phyloP scores from a whole-genome alignment of 2,329 filamentous ascomycete species.

The Paradendryphiella salina region DNA sequence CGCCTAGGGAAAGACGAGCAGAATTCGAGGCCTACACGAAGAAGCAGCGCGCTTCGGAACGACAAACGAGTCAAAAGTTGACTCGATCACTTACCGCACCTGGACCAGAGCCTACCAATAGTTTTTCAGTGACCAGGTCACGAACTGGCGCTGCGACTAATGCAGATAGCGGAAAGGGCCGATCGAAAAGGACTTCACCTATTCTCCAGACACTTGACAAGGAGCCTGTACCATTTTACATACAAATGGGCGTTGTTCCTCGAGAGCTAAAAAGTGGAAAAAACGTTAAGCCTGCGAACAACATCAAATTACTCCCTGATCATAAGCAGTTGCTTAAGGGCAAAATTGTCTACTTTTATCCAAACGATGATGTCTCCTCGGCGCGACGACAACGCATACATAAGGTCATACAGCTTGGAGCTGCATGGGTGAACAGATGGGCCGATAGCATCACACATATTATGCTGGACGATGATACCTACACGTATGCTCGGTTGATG shows the following conservation, averaged over 20 bases:
- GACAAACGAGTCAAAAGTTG: slow-evolving; percentile 12
- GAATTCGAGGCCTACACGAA: slow-evolving; percentile 31
- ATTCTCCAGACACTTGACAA: slow-evolving; percentile 21
- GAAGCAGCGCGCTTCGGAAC: slow-evolving; percentile 18
- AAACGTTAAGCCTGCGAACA: slow-evolving; percentile 33
- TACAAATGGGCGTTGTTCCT: slow-evolving; percentile 33
- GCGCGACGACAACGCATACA: slow-evolving; percentile 71
- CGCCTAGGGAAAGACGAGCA: slow-evolving; percentile 34
- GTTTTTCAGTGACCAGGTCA: slow-evolving; percentile 17
- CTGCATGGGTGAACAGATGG: slow-evolving; percentile 66
- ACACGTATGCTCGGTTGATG: slow-evolving; percentile 67
- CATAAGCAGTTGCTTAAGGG: slow-evolving; percentile 39
- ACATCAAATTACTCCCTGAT: slow-evolving; percentile 41
- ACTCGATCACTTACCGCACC: slow-evolving; percentile 27
- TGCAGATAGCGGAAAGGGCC: slow-evolving; percentile 6
- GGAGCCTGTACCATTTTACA: slow-evolving; percentile 33
- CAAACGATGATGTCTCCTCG: slow-evolving; percentile 73
- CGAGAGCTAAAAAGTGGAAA: slow-evolving; percentile 37
- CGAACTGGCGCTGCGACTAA: slow-evolving; percentile 1
- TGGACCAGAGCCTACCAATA: slow-evolving; percentile 18
- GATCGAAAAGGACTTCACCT: slow-evolving; percentile 30
- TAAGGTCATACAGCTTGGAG: slow-evolving; percentile 68
- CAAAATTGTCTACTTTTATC: slow-evolving; percentile 66
- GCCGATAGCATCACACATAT: slow-evolving; percentile 69
- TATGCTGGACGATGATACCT: slow-evolving; percentile 68